Evolutionary conservation across 108 stramenopile species (phyloP), one percentile per base, ranked within the genome.

Genomic region (Asterionellopsis glacialis): DNA sequence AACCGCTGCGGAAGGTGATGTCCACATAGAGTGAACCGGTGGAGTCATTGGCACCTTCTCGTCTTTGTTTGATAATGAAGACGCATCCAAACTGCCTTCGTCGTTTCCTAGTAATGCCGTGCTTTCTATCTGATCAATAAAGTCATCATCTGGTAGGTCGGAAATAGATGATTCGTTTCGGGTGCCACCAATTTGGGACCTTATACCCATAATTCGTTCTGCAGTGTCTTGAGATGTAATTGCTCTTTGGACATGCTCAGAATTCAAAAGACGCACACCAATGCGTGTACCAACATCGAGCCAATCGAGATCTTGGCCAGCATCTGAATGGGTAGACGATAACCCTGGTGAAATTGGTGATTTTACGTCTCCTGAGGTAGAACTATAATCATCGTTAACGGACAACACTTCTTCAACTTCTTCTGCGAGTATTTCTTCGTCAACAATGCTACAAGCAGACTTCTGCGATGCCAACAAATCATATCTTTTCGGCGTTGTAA

Each of bases 11-110:
- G 73, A 54, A 4, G 81, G 64, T 40, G 75, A 75, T 26, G 81
- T 82, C 85, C 90, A 88, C 87, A 91, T 84, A 0, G 78, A 53
- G 59, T 91, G 87, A 23, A 91, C 74, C 21, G 90, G 90, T 51
- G 70, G 33, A 33, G 33, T 7, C 2, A 33, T 33, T 2, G 33
- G 2, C 33, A 7, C 7, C 33, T 33, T 33, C 33, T 33, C 33
- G 2, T 33, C 33, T 33, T 33, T 33, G n/a, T n/a, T n/a, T 7
- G 5, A 33, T 33, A 33, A 33, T 2, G 33, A 33, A 7, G 33
- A 33, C 7, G 5, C 33, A 7, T 7, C 33, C 33, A 7, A 33
- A 7, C 5, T 2, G 7, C 33, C 7, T 33, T 33, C 7, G 7
- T 33, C 7, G 7, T 33, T 2, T 33, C 33, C 33, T 33, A 7